Evolutionary conservation across 2,329 filamentous ascomycete genomes (phyloP).

Genomic region (Domatiomyces globalis): DNA sequence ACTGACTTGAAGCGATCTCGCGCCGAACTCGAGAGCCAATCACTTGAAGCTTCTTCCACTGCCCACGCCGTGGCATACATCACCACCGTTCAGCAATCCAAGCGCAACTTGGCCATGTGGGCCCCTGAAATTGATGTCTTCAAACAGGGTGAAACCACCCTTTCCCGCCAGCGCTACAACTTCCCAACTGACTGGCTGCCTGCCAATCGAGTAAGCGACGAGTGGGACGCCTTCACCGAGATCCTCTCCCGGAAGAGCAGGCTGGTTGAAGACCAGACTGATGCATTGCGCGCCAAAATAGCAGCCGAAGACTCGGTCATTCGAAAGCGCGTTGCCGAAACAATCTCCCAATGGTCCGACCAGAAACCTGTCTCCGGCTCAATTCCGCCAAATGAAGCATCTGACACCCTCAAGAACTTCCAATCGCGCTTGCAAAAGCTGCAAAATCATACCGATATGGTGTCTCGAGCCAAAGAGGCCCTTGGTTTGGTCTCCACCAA

Average conservation of each 20-base stretch:
- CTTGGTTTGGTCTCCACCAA: constrained; percentile 70
- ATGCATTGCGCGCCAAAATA: constrained; percentile 89
- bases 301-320: constrained; percentile 85
- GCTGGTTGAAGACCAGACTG: constrained; percentile 90
- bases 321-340: constrained; percentile 71
- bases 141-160: constrained; percentile 82
- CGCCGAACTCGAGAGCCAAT: constrained; percentile 79
- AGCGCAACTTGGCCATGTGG: constrained; percentile 85
- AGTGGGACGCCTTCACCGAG: constrained; percentile 89
- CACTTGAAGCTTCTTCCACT: constrained; percentile 84
- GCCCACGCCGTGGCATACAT: constrained; percentile 97
- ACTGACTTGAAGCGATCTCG: constrained; percentile 83
- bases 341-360: constrained; percentile 79
- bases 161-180: constrained; percentile 83
- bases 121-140: constrained; percentile 93
- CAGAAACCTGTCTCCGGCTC: constrained; percentile 94
- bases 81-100: constrained; percentile 91
- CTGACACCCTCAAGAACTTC: constrained; percentile 65
- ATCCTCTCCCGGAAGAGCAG: constrained; percentile 83
- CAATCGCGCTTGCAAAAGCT: constrained; percentile 73
- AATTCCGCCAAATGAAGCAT: constrained; percentile 79
- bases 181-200: constrained; percentile 89
- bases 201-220: constrained; percentile 89
- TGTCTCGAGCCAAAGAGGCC: constrained; percentile 91
- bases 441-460: constrained; percentile 79